These are phyloP conservation scores for Xanthoconium separans DNA, from an alignment of 1,284 basidiomycete genomes.

Conservation along the genomic window DNA sequence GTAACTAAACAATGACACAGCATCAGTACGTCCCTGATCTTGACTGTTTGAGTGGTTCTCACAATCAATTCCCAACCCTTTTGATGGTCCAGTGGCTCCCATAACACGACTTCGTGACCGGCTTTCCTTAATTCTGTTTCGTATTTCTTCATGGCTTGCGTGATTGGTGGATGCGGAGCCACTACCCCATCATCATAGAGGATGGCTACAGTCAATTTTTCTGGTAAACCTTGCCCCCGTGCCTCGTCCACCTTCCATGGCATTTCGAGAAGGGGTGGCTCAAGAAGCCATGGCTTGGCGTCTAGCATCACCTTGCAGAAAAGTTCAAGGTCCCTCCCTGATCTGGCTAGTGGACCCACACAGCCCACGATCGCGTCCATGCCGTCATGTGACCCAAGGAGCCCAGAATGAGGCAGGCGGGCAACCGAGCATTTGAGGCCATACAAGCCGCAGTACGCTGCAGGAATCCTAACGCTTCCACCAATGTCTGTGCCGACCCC, in stretches of 20 bases:
- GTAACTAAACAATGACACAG: slow-evolving; percentile 32
- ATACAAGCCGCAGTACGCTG: slow-evolving; percentile 49
- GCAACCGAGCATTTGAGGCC: slow-evolving; percentile 54
- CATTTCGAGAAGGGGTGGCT: slow-evolving; percentile 51
- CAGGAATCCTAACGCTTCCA: slow-evolving; percentile 41
- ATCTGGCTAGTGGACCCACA: slow-evolving; percentile 52
- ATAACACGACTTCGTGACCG: slow-evolving; percentile 54
- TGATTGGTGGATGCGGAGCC: slow-evolving; percentile 53
- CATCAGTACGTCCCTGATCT: slow-evolving; percentile 9
- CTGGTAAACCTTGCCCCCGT: slow-evolving; percentile 38
- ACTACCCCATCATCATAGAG: slow-evolving; percentile 57
- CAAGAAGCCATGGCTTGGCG: slow-evolving; percentile 52
- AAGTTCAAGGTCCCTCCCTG: slow-evolving; percentile 50
- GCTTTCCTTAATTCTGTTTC: slow-evolving; percentile 44
- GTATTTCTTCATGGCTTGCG: slow-evolving; percentile 43
- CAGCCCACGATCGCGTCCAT: slow-evolving; percentile 55
- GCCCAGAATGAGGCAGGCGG: slow-evolving; percentile 50
- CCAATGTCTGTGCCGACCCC: slow-evolving; percentile 64
- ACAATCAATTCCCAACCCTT: slow-evolving; percentile 51
- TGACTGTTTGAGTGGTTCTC: slow-evolving; percentile 19
- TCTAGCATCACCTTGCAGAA: slow-evolving; percentile 54
- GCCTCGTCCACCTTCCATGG: slow-evolving; percentile 48
- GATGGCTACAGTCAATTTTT: slow-evolving; percentile 50
- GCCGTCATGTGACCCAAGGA: slow-evolving; percentile 51
- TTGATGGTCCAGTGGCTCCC: slow-evolving; percentile 47